Evolutionary conservation across 192 early-diverging fungal genomes (phyloP).

Genomic region (Linnemannia exigua): DNA sequence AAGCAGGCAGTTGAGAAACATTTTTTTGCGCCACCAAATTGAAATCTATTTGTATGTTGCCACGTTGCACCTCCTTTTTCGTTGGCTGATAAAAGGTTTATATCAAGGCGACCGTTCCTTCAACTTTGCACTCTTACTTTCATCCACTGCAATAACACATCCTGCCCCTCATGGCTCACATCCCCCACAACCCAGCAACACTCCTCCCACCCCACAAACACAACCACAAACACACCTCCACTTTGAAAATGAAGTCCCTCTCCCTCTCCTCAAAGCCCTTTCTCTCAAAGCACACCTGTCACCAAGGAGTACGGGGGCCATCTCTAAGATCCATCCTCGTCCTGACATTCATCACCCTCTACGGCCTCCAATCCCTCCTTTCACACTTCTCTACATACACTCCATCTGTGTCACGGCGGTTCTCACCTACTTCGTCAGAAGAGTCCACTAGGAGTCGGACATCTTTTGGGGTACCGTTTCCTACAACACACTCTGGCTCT

Average conservation of each 20-base stretch:
- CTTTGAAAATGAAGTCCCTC: not conserved
- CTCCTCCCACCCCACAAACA: not conserved
- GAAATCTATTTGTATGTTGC: too few species aligned
- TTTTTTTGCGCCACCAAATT: too few species aligned
- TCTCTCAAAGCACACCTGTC: not conserved
- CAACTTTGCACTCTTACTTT: not conserved
- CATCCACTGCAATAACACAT: not conserved
- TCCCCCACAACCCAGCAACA: not conserved
- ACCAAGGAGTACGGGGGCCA: not conserved
- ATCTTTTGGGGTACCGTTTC: not conserved
- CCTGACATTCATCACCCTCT: not conserved
- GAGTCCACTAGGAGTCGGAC: not conserved
- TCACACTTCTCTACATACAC: not conserved
- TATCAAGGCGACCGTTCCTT: not conserved
- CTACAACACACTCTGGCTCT: not conserved
- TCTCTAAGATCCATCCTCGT: not conserved
- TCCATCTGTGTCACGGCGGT: not conserved
- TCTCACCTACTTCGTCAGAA: not conserved
- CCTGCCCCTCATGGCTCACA: not conserved
- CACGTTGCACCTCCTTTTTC: too few species aligned
- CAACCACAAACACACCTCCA: not conserved
- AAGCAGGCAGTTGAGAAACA: too few species aligned
- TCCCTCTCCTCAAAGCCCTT: not conserved
- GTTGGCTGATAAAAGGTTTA: too few species aligned
- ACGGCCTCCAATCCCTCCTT: not conserved